A percentile compares a stretch with the other conserved stretches of the same genome.
Conservation (phyloP, 805 yeast genomes). For the Candida broadrunensis region DNA sequence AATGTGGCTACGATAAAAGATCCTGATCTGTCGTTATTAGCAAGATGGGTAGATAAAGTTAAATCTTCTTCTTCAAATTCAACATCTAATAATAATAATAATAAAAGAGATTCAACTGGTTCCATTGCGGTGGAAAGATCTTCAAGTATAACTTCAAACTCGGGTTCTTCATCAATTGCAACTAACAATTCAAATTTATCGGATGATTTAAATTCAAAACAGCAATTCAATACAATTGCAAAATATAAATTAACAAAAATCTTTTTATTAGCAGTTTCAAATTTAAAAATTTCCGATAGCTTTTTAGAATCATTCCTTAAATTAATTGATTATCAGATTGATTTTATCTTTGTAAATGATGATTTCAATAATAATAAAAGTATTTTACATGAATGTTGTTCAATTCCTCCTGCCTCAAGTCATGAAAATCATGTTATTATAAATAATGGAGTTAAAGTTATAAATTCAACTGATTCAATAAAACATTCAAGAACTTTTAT, state of each 20-base stretch:
- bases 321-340: slow-evolving; percentile 45
- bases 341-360: slow-evolving; percentile 66
- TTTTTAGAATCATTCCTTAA: slow-evolving; percentile 52
- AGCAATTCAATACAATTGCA: slow-evolving; percentile 10
- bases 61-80: slow-evolving; percentile 12
- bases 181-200: neutral
- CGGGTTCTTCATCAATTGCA: neutral
- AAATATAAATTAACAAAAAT: slow-evolving; percentile 56
- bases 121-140: neutral
- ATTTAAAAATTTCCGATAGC: slow-evolving; percentile 62
- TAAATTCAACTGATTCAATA: slow-evolving; percentile 34
- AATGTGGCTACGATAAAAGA: slow-evolving; percentile 46
- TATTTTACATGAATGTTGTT: slow-evolving; percentile 67
- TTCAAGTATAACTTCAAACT: neutral
- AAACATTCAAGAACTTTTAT: slow-evolving; percentile 37
- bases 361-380: slow-evolving; percentile 53
- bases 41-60: slow-evolving; percentile 40
- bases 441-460: slow-evolving; percentile 42
- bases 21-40: slow-evolving; percentile 32
- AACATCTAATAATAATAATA: neutral
- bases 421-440: slow-evolving; percentile 35
- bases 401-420: slow-evolving; percentile 34
- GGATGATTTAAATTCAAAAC: slow-evolving; percentile 1
- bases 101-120: neutral
- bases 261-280: slow-evolving; percentile 65